Percentiles rank a stretch among this genome's conserved stretches.
Evolutionary conservation across 75 land plant genomes (phyloP).

Genomic region (Cryptomeria japonica): DNA sequence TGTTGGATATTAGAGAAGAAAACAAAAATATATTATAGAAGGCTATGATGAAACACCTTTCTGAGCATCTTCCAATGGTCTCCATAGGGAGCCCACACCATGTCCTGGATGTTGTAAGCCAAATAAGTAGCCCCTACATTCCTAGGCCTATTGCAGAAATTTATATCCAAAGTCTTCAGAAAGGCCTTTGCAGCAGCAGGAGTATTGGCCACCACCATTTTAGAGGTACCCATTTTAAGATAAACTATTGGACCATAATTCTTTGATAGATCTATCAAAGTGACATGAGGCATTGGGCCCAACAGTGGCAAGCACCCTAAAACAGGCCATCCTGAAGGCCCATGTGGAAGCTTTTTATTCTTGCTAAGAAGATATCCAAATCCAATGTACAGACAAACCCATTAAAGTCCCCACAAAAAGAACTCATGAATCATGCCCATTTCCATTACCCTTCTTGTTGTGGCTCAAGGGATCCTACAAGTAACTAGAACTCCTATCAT

Average conservation of each 20-base stretch:
- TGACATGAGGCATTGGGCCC: conserved; percentile 37
- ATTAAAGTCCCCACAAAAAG: not conserved
- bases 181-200: conserved; percentile 39
- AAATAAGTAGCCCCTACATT: conserved; percentile 23
- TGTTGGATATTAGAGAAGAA: too few species aligned
- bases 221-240: conserved; percentile 34
- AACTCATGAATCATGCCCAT: not conserved
- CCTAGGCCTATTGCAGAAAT: conserved; percentile 30
- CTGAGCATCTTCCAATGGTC: conserved; percentile 36
- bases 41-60: not conserved
- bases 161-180: conserved; percentile 34
- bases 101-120: conserved; percentile 36
- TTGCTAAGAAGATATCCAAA: not conserved
- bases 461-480: too few species aligned
- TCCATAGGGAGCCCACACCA: conserved; percentile 42
- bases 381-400: not conserved
- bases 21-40: too few species aligned
- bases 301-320: conserved; percentile 19
- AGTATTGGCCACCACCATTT: conserved; percentile 43
- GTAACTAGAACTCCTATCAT: too few species aligned
- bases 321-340: conserved; percentile 8
- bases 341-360: not conserved
- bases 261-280: conserved; percentile 32
- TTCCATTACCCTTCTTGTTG: not conserved
- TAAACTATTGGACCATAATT: conserved; percentile 51